phyloP scores from a whole-genome alignment of 2,329 filamentous ascomycete species.

The Sphaerulina vaccinii region DNA sequence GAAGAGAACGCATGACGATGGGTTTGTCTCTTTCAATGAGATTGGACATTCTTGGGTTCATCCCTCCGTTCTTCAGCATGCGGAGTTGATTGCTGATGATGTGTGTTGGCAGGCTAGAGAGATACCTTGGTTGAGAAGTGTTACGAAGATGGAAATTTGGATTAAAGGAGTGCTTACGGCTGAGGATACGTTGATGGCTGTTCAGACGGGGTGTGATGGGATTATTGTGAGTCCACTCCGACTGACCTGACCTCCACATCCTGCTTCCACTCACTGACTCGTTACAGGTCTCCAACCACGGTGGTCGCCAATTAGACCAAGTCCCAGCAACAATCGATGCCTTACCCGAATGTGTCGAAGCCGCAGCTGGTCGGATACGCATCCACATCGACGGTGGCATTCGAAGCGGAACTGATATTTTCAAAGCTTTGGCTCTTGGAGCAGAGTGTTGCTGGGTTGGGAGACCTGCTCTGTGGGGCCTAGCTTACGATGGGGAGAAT shows the following conservation, averaged over 20 bases:
- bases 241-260: background rate
- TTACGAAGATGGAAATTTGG: constrained; percentile 52
- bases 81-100: background rate
- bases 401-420: constrained; percentile 55
- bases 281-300: constrained; percentile 51
- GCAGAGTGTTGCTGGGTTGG: constrained; percentile 53
- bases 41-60: constrained; percentile 32
- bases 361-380: constrained; percentile 49
- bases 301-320: constrained; percentile 57
- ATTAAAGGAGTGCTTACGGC: constrained; percentile 43
- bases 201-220: constrained; percentile 43
- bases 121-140: constrained; percentile 50
- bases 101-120: constrained; percentile 28
- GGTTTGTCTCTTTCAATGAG: constrained; percentile 33
- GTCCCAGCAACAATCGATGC: constrained; percentile 55
- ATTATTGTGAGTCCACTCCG: constrained; percentile 39
- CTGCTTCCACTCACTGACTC: constrained; percentile 1
- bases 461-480: constrained; percentile 50
- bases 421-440: constrained; percentile 57
- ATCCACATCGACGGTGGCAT: constrained; percentile 64
- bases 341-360: constrained; percentile 41
- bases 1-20: constrained; percentile 32
- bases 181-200: constrained; percentile 46
- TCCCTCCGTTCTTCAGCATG: background rate
- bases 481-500: constrained; percentile 44